Evolutionary conservation across 768 basidiomycete genomes (phyloP).

Genomic region (Favolaschia claudopus): DNA sequence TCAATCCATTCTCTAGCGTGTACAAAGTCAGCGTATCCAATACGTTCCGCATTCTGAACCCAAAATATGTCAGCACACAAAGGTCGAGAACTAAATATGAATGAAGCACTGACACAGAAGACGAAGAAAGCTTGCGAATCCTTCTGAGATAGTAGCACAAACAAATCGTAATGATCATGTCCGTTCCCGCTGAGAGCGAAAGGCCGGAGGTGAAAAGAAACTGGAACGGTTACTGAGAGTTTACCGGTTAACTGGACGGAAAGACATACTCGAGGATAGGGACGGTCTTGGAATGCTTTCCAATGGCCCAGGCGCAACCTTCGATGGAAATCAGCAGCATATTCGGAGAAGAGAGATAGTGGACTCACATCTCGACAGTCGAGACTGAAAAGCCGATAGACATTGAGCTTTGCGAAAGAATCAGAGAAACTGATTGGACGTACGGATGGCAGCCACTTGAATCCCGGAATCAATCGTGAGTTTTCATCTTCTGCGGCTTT

Average conservation of each 20-base stretch:
- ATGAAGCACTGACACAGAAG: conserved; percentile 32
- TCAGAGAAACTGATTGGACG: background rate
- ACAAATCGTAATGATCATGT: conserved; percentile 46
- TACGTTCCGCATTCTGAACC: conserved; percentile 44
- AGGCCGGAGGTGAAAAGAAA: conserved; percentile 53
- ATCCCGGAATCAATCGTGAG: background rate
- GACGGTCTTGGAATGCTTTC: background rate
- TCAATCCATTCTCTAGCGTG: conserved; percentile 50
- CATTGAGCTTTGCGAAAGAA: background rate
- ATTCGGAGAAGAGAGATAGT: background rate
- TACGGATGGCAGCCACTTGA: conserved; percentile 33
- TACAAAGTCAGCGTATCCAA: conserved; percentile 49
- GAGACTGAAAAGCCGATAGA: conserved; percentile 23
- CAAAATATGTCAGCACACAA: background rate
- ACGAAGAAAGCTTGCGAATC: conserved; percentile 37
- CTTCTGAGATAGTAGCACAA: conserved; percentile 45
- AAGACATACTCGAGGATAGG: background rate
- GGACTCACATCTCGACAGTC: conserved; percentile 32
- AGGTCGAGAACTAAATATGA: background rate
- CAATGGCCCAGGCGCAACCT: conserved; percentile 27
- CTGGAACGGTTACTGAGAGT: conserved; percentile 35
- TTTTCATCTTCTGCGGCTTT: background rate
- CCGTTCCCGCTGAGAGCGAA: conserved; percentile 46
- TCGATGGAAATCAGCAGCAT: background rate
- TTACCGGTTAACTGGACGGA: background rate